Evolutionary conservation across 1,139 yeast species (phyloP), one percentile per base, ranked within the genome.

Genomic region (Debaryomyces fabryi): DNA sequence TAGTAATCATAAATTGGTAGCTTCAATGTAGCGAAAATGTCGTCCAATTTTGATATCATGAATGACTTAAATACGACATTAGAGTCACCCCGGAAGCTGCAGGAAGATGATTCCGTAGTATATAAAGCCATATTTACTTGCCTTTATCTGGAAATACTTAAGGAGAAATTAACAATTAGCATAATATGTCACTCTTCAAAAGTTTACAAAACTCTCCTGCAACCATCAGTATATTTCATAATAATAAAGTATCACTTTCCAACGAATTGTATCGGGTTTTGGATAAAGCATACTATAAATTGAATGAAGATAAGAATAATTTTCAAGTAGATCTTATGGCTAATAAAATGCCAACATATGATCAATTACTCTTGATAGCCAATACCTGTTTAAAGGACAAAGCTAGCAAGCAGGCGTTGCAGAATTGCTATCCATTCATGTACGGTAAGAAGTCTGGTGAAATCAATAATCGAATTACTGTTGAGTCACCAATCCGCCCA

Each of bases 131-230:
- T 32, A 15, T 9, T 15, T 32, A 32, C 16, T 16, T 18, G 20
- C 12, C 35, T 12, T 7, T 15, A 32, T 15, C 35, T 32, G 20
- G 12, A 12, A 8, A 32, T 15, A 32, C 7, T 32, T 9, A 27
- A n/a, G 6, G 12, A 32, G 20, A 8, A 15, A 20, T n/a, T 35
- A 20, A 29, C 27, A 38, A 44, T 24, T 13, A 30, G 18, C 16
- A 15, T 20, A 36, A 20, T 25, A 44, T 68, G 73, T 68, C 73
- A 21, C 69, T 68, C 50, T 75, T 76, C 59, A 74, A 67, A 67
- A 71, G 78, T 12, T 67, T 76, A 47, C 81, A 76, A 53, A 61
- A 64, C 57, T 68, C 76, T 4, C 79, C 79, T 10, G 74, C 78
- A 42, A 73, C 76, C 18, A 65, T 76, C 45, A 62, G 75, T 45